Conservation (phyloP, 805 yeast genomes). For the Blastobotrys attinorum region DNA sequence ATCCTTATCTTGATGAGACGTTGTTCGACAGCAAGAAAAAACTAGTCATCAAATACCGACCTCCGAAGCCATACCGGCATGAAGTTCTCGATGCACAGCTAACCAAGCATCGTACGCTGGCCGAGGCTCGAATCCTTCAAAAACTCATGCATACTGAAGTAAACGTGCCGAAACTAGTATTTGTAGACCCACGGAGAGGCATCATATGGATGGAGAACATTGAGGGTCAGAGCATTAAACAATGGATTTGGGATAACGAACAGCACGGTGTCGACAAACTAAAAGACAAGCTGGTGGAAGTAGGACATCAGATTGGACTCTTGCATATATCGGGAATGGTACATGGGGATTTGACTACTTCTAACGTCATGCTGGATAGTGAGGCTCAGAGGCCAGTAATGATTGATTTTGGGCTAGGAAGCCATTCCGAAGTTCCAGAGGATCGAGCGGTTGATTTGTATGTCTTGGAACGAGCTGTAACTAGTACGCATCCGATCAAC, state of each 20-base stretch:
- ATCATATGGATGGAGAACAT: conserved; percentile 82
- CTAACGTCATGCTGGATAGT: conserved; percentile 58
- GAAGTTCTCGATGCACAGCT: conserved; percentile 67
- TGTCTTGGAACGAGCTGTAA: conserved; percentile 84
- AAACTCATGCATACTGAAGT: conserved; percentile 47
- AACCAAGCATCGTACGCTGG: conserved; percentile 71
- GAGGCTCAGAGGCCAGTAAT: conserved; percentile 40
- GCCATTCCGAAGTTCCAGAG: conserved; percentile 66
- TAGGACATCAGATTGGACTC: conserved; percentile 61
- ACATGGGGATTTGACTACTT: conserved; percentile 92
- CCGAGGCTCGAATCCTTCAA: conserved; percentile 73
- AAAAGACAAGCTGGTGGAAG: conserved; percentile 27
- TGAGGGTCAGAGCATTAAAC: conserved; percentile 39
- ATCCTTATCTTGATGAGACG: conserved; percentile 59
- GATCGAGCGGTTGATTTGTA: conserved; percentile 97
- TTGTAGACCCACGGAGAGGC: conserved; percentile 71
- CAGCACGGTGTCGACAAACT: conserved; percentile 7
- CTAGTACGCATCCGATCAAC: conserved; percentile 79
- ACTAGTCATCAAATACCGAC: conserved; percentile 75
- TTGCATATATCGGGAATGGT: conserved; percentile 72
- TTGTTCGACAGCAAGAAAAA: conserved; percentile 9
- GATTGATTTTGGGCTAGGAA: conserved; percentile 89
- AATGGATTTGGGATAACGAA: conserved; percentile 33
- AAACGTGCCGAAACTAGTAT: conserved; percentile 63
- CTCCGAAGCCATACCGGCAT: conserved; percentile 86